phyloP scores from a whole-genome alignment of 129 eudicot genomes.

The Flaveria brownii region DNA sequence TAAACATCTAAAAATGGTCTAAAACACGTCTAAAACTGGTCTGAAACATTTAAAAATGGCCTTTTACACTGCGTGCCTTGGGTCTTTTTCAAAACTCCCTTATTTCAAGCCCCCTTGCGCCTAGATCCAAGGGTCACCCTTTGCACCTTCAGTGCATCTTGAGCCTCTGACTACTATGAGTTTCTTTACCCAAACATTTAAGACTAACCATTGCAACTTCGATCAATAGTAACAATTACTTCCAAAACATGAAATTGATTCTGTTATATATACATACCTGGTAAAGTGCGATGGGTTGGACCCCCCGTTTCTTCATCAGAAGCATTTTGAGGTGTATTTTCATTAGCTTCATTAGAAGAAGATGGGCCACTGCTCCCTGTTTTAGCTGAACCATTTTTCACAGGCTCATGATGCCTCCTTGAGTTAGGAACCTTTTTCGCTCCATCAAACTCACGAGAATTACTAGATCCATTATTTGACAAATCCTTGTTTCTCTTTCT shows the following conservation, averaged over 20 bases:
- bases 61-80: no score
- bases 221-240: neutral
- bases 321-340: conserved; percentile 35
- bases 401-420: conserved; percentile 49
- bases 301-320: conserved; percentile 65
- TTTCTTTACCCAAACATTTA: neutral
- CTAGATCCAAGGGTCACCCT: no score
- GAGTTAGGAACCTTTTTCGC: conserved; percentile 49
- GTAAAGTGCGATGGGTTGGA: conserved; percentile 65
- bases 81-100: no score
- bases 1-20: no score
- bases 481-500: conserved; percentile 68
- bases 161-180: no score
- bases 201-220: neutral
- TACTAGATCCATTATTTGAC: conserved; percentile 49
- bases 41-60: no score
- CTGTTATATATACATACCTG: conserved; percentile 52
- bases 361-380: conserved; percentile 56
- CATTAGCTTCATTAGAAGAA: conserved; percentile 58
- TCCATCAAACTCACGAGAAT: conserved; percentile 50
- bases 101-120: no score
- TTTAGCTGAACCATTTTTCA: conserved; percentile 47
- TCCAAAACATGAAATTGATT: neutral
- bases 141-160: no score
- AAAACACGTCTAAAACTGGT: no score